These are phyloP conservation scores for Fagopyrum esculentum DNA, from an alignment of 148 eudicot species.

Conservation along the genomic window DNA sequence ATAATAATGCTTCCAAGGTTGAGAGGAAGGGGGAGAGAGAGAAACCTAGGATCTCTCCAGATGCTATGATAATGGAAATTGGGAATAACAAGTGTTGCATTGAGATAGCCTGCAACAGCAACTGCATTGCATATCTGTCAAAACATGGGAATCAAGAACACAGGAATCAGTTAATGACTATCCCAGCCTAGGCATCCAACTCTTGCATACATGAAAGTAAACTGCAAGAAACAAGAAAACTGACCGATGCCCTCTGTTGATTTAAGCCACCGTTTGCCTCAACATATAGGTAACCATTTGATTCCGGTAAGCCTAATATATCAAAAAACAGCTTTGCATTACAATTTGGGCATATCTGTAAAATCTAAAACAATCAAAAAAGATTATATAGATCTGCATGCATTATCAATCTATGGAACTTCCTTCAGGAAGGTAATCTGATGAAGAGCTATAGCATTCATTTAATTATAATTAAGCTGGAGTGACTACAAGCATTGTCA, in stretches of 20 bases:
- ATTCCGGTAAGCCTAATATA: constrained; percentile 56
- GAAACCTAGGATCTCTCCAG: constrained; percentile 97
- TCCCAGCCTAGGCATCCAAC: neutral
- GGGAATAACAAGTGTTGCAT: constrained; percentile 94
- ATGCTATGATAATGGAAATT: constrained; percentile 97
- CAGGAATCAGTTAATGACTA: constrained; percentile 4
- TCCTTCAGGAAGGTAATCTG: neutral
- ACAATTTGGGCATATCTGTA: neutral
- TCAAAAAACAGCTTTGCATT: constrained; percentile 12
- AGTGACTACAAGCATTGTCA: neutral
- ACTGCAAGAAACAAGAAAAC: constrained; percentile 5
- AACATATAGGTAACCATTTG: constrained; percentile 82
- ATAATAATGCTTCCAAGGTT: neutral
- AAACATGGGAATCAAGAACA: constrained; percentile 3
- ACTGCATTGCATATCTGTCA: constrained; percentile 95
- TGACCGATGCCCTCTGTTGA: constrained; percentile 94
- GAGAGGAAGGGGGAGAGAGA: neutral
- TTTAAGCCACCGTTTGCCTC: constrained; percentile 99
- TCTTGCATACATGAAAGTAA: neutral
- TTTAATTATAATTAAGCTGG: neutral
- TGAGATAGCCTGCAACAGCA: constrained; percentile 99
- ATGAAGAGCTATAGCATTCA: neutral
- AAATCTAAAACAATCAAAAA: neutral
- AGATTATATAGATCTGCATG: neutral
- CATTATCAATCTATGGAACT: constrained; percentile 1